phyloP scores from a whole-genome alignment of 2,329 filamentous ascomycete species.

The Periconia sp. region DNA sequence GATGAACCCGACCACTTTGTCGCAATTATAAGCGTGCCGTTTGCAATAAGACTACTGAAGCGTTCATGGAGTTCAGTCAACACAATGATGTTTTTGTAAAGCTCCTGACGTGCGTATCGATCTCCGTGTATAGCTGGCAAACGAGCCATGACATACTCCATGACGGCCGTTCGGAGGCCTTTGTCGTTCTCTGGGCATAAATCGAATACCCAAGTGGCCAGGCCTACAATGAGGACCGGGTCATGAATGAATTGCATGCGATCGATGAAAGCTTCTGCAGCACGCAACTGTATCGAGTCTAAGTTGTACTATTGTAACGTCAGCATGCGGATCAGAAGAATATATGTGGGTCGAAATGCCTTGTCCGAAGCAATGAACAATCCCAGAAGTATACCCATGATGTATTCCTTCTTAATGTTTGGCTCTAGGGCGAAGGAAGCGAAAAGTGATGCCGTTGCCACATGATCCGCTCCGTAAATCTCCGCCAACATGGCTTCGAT shows the following conservation, averaged over 20 bases:
- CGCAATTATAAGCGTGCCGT: too few species aligned
- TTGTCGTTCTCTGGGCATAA: slow-evolving; percentile 18
- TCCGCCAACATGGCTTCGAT: slow-evolving; percentile 21
- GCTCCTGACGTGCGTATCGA: too few species aligned
- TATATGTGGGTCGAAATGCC: background rate
- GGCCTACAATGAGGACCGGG: slow-evolving; percentile 16
- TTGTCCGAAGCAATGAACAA: slow-evolving; percentile 32
- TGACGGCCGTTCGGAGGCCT: slow-evolving; percentile 21
- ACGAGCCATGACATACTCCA: slow-evolving; percentile 14
- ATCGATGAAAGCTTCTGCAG: slow-evolving; percentile 22
- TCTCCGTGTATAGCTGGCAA: too few species aligned
- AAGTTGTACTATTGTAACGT: slow-evolving; percentile 26
- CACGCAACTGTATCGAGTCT: slow-evolving; percentile 20
- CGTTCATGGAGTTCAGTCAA: too few species aligned
- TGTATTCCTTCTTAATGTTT: slow-evolving; percentile 18
- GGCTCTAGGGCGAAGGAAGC: slow-evolving; percentile 20
- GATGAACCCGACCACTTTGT: too few species aligned
- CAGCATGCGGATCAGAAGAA: too few species aligned
- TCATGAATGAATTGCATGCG: slow-evolving; percentile 24
- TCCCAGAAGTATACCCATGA: slow-evolving; percentile 16
- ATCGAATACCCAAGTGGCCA: slow-evolving; percentile 17
- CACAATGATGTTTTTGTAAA: too few species aligned
- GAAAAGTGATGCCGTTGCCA: slow-evolving; percentile 24
- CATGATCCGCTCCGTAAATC: slow-evolving; percentile 24
- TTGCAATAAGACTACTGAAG: too few species aligned